Conservation (phyloP, 192 early-diverging fungal species). For the Rhizophagus prolifer region DNA sequence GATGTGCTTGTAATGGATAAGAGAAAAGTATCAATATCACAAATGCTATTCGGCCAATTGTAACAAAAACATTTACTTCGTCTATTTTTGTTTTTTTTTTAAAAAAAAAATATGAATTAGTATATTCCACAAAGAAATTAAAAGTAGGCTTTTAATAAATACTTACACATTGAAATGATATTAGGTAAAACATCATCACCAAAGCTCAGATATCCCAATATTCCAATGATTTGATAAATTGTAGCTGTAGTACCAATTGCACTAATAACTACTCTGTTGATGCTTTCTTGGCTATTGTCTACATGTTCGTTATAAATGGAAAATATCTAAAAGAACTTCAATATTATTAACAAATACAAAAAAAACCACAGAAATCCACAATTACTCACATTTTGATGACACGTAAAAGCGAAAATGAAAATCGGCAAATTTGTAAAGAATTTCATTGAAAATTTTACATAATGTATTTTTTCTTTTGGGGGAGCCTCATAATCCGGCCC, state of each 20-base stretch:
- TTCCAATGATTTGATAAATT: slow-evolving; percentile 83
- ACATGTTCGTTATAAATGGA: slow-evolving; percentile 92
- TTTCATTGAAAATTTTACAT: slow-evolving; percentile 56
- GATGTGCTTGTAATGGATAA: slow-evolving; percentile 93
- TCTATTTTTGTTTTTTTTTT: slow-evolving; percentile 43
- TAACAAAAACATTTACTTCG: slow-evolving; percentile 66
- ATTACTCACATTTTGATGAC: slow-evolving; percentile 89
- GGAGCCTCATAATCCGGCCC: slow-evolving; percentile 58
- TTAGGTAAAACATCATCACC: slow-evolving; percentile 81
- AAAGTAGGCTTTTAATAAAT: slow-evolving; percentile 10
- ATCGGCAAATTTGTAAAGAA: slow-evolving; percentile 84
- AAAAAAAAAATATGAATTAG: not conserved
- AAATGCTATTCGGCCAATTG: slow-evolving; percentile 83
- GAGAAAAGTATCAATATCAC: slow-evolving; percentile 86
- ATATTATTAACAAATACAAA: slow-evolving; percentile 24
- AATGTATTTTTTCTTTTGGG: slow-evolving; percentile 57
- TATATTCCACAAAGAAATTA: not conserved
- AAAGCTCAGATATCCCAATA: slow-evolving; percentile 91
- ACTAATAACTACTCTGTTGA: slow-evolving; percentile 67
- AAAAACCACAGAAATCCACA: not conserved
- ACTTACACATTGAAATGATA: slow-evolving; percentile 77
- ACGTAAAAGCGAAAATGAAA: slow-evolving; percentile 99
- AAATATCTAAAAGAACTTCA: slow-evolving; percentile 72
- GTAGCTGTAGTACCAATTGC: slow-evolving; percentile 76
- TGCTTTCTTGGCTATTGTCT: slow-evolving; percentile 72